Base-by-base conservation (phyloP, 768 basidiomycete genomes). In the Termitomyces sp. region DNA sequence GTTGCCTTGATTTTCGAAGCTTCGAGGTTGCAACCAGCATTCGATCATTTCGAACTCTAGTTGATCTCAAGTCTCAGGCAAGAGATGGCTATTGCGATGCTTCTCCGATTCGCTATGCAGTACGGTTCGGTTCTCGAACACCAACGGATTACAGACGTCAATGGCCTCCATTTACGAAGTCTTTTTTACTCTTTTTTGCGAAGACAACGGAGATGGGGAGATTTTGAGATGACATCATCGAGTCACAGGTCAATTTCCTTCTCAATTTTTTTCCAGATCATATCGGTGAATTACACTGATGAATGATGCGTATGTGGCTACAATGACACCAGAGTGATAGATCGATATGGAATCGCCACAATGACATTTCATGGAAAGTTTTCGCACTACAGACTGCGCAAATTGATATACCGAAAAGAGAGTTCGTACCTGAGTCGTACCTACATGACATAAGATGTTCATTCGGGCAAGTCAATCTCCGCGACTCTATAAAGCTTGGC, bases 71-170 rank as follows among this genome's bases (percentile, higher is more conserved):
- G 23, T 37, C 9, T 21, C 12, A 15, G 44, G 12, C 23, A 23
- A 7, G 5, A 14, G 2, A 11, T 10, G 23, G 17, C 15, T 9
- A 37, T 10, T 17, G 33, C 12, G 31, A 31, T 11, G 19, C 12
- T 49, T 48, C 47, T 43, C 21, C 43, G 7, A 8, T 23, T 44
- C 23, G 12, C 21, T 15, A 1, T 37, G 9, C 48, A 33, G 31
- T 33, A 33, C 9, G 31, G 31, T 33, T 8, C 7, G 31, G 12
- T 35, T 14, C 12, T 14, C 14, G 11, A 37, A 14, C 45, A 45
- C 30, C 31, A 41, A 55, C 60, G 50, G 60, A 60, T 60, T 56
- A 60, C 17, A 15, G 37, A 28, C 15, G 15, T 37, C 5, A 28
- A 23, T 26, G 15, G 23, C n/a, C 17, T 30, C 46, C 10, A 17